Percentiles rank a stretch among this genome's conserved stretches.
Conservation (phyloP, 441 rosid genomes). For the Rhodomyrtus psidioides region DNA sequence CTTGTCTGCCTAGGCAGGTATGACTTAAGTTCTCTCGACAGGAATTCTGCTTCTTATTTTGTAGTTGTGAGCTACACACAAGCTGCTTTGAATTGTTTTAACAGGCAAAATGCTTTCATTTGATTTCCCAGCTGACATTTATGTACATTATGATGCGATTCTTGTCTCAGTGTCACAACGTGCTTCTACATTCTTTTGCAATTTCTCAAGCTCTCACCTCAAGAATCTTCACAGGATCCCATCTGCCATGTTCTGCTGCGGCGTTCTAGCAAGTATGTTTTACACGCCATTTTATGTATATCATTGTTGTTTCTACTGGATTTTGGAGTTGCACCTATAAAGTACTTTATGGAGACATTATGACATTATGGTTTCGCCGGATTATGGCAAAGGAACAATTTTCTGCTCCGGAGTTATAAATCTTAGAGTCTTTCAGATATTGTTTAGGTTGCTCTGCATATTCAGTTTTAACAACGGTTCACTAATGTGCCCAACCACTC, state of each 20-base stretch:
- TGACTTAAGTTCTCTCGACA: background rate
- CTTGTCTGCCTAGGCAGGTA: conserved; percentile 69
- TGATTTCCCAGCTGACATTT: background rate
- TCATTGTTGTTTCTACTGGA: background rate
- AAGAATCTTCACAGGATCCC: conserved; percentile 60
- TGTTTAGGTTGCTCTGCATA: background rate
- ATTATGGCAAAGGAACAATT: background rate
- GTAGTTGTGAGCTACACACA: background rate
- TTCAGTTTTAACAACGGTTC: background rate
- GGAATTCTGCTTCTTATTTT: background rate
- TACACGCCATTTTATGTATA: background rate
- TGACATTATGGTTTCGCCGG: background rate
- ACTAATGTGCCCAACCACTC: background rate
- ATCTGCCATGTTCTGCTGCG: conserved; percentile 55
- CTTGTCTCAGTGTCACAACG: conserved; percentile 38
- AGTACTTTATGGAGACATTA: background rate
- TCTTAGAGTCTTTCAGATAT: background rate
- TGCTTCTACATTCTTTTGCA: conserved; percentile 62
- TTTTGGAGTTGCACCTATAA: background rate
- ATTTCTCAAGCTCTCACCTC: conserved; percentile 55
- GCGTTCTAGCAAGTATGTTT: conserved; percentile 39
- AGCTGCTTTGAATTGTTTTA: background rate
- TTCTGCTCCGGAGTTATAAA: background rate
- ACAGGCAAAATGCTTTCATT: background rate
- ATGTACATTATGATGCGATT: background rate